These are phyloP conservation scores for Colletotrichum sp. DNA, from an alignment of 2,329 filamentous ascomycete species.

Conservation along the genomic window DNA sequence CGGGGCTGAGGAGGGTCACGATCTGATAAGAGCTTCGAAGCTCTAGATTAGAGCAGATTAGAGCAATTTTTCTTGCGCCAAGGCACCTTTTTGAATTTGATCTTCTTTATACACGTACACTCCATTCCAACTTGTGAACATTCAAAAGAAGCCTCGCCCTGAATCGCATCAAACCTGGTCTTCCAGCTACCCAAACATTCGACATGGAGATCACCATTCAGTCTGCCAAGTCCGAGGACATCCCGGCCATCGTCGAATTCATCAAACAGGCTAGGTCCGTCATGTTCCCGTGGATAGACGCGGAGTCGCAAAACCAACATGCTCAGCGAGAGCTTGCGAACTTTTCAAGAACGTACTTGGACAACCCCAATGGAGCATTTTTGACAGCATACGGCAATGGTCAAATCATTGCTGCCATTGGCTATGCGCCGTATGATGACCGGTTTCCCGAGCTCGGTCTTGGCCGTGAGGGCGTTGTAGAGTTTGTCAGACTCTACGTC, in stretches of 20 bases:
- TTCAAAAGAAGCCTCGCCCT: background rate
- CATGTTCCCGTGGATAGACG: constrained; percentile 31
- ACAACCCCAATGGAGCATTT: constrained; percentile 25
- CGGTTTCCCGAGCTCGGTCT: constrained; percentile 27
- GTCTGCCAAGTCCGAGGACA: constrained; percentile 21
- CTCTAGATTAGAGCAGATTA: background rate
- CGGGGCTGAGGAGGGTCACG: background rate
- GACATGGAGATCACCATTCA: constrained; percentile 19
- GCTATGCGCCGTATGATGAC: constrained; percentile 27
- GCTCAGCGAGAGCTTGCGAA: constrained; percentile 22
- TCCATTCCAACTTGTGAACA: rapidly evolving
- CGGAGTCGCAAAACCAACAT: constrained; percentile 17
- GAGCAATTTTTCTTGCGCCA: background rate
- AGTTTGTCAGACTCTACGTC: constrained; percentile 32
- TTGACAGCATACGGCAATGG: constrained; percentile 21
- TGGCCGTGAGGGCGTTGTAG: constrained; percentile 22
- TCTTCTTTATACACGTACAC: background rate
- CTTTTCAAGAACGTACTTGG: constrained; percentile 26
- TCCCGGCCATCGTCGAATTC: constrained; percentile 26
- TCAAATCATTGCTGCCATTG: constrained; percentile 28
- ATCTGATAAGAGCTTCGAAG: background rate
- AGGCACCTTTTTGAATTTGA: background rate
- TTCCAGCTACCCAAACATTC: rapidly evolving
- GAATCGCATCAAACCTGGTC: rapidly evolving
- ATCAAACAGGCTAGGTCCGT: constrained; percentile 26